Evolutionary conservation across 164 flowering plant genomes (phyloP).

Genomic region (Aristolochia fimbriata): DNA sequence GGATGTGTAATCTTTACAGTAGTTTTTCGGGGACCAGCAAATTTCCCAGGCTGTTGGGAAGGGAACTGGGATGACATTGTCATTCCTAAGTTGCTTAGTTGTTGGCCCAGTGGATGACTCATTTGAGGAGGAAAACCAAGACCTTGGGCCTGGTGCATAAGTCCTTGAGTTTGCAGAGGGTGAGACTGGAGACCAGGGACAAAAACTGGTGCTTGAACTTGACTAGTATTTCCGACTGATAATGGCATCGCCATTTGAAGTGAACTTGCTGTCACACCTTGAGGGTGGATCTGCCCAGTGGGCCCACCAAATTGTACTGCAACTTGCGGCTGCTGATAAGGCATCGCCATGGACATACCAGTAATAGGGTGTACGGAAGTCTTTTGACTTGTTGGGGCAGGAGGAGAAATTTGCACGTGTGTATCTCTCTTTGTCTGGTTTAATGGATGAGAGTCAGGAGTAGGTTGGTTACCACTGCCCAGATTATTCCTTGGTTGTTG

Average conservation of each 20-base stretch:
- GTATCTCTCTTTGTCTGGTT: conserved; percentile 38
- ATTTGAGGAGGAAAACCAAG: conserved; percentile 49
- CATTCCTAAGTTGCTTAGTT: conserved; percentile 50
- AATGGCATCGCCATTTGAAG: conserved; percentile 39
- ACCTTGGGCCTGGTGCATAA: conserved; percentile 66
- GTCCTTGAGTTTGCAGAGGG: conserved; percentile 15
- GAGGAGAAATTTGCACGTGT: conserved; percentile 19
- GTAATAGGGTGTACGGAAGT: conserved; percentile 38
- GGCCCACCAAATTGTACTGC: conserved; percentile 61
- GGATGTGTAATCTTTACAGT: conserved; percentile 87
- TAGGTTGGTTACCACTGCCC: conserved; percentile 25
- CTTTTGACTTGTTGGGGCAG: conserved; percentile 35
- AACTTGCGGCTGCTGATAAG: conserved; percentile 50
- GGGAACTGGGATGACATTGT: conserved; percentile 41
- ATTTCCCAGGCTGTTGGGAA: conserved; percentile 58
- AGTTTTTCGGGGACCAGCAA: conserved; percentile 44
- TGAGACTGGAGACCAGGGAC: conserved; percentile 59
- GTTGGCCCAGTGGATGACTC: conserved; percentile 57
- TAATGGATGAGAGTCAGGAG: conserved; percentile 22
- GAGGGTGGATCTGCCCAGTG: conserved; percentile 51
- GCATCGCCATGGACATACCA: conserved; percentile 46
- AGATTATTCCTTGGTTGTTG: conserved; percentile 34
- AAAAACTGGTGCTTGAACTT: conserved; percentile 57
- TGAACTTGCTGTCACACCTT: conserved; percentile 41
- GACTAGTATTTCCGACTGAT: conserved; percentile 50